Conservation (phyloP, 129 eudicot species). For the Helianthus tuberosus region DNA sequence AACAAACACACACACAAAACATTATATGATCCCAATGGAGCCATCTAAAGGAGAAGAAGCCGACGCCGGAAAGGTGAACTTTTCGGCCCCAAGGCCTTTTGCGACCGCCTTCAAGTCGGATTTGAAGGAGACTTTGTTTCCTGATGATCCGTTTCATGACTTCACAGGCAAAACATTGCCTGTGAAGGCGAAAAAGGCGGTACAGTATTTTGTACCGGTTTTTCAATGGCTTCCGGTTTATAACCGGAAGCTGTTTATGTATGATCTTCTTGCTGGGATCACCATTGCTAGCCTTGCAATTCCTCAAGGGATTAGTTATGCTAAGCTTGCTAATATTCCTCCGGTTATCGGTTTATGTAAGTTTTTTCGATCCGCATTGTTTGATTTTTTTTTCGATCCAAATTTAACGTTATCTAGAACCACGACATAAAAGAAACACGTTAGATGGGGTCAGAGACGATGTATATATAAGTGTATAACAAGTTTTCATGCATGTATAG, state of each 20-base stretch:
- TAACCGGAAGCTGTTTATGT: conserved; percentile 45
- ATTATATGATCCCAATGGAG: conserved; percentile 15
- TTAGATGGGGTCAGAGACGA: no score
- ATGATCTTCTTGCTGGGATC: conserved; percentile 80
- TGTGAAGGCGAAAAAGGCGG: conserved; percentile 23
- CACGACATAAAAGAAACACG: no score
- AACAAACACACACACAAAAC: background rate
- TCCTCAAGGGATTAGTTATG: conserved; percentile 95
- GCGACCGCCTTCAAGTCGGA: conserved; percentile 44
- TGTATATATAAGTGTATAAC: no score
- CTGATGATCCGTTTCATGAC: conserved; percentile 75
- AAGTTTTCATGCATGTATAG: no score
- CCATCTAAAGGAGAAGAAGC: conserved; percentile 17
- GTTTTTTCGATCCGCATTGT: conserved; percentile 18
- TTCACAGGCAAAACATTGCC: conserved; percentile 45
- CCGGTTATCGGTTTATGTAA: conserved; percentile 88
- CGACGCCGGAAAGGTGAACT: conserved; percentile 45
- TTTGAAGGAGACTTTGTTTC: conserved; percentile 61
- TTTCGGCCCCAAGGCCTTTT: conserved; percentile 50
- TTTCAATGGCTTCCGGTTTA: conserved; percentile 79
- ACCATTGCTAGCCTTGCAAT: conserved; percentile 94
- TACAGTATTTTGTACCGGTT: conserved; percentile 71
- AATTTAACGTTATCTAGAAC: no score
- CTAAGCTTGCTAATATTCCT: conserved; percentile 80
- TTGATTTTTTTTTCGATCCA: no score